These are phyloP conservation scores for Candida coquimbonensis DNA, from an alignment of 805 yeast species.

Conservation along the genomic window DNA sequence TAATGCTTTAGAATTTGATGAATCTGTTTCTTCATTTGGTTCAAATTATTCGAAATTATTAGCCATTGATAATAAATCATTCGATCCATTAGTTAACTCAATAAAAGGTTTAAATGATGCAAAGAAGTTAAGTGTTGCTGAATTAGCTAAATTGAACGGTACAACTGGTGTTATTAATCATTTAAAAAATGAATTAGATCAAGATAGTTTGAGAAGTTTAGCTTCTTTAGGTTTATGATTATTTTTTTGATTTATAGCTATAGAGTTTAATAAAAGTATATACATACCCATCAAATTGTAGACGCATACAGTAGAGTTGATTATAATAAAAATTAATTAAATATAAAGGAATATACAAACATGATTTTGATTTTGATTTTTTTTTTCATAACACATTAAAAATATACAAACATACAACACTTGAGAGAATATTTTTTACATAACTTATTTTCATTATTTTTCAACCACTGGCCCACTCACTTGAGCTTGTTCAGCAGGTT, in stretches of 20 bases:
- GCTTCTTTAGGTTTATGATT: constrained; percentile 12
- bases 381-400: neutral
- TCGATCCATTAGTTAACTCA: constrained; percentile 48
- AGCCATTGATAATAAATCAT: constrained; percentile 49
- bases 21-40: constrained; percentile 69
- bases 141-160: constrained; percentile 12
- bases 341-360: too few relatives aligned
- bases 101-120: constrained; percentile 14
- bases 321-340: too few relatives aligned
- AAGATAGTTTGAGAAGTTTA: constrained; percentile 13
- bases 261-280: neutral
- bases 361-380: too few relatives aligned
- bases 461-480: neutral
- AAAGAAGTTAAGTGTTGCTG: constrained; percentile 15
- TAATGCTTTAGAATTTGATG: constrained; percentile 50
- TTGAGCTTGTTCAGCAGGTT: too few relatives aligned
- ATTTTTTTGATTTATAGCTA: too few relatives aligned
- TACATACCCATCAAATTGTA: neutral
- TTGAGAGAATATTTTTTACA: too few relatives aligned
- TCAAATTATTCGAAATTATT: constrained; percentile 72
- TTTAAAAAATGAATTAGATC: constrained; percentile 14
- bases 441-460: neutral
- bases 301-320: too few relatives aligned
- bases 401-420: too few relatives aligned
- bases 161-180: constrained; percentile 16